Conservation (phyloP, 1,139 yeast genomes). For the Zygosaccharomyces pseudobailii region DNA sequence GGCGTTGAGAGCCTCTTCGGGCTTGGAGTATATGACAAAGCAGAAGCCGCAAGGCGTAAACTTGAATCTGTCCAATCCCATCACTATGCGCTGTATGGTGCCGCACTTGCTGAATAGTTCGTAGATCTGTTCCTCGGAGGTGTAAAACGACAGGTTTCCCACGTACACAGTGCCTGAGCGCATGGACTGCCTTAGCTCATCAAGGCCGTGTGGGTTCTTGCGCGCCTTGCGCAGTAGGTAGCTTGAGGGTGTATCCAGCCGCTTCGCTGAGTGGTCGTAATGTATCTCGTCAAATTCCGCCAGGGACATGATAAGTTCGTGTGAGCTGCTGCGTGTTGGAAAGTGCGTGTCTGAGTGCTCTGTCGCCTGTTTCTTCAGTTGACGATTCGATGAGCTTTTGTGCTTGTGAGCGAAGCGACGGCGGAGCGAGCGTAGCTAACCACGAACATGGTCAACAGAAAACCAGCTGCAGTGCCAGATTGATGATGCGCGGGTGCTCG, state of each 20-base stretch:
- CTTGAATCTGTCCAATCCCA: conserved; percentile 89
- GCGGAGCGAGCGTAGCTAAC: conserved; percentile 46
- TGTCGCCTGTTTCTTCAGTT: not conserved
- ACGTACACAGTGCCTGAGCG: conserved; percentile 75
- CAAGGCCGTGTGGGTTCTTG: conserved; percentile 42
- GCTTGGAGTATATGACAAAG: conserved; percentile 69
- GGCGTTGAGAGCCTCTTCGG: conserved; percentile 71
- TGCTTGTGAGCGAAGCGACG: conserved; percentile 16
- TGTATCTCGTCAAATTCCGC: conserved; percentile 40
- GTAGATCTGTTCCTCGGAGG: conserved; percentile 89
- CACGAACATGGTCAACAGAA: conserved; percentile 29
- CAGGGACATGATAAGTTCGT: conserved; percentile 27
- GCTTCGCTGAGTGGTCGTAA: conserved; percentile 49
- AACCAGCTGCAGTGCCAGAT: too few species aligned
- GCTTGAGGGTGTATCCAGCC: conserved; percentile 74
- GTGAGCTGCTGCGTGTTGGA: conserved; percentile 28
- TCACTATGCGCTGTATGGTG: conserved; percentile 66
- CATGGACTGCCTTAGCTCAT: conserved; percentile 59
- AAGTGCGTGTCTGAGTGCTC: conserved; percentile 61
- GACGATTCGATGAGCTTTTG: conserved; percentile 1
- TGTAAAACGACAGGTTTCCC: conserved; percentile 79
- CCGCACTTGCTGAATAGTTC: conserved; percentile 84
- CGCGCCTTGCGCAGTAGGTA: conserved; percentile 74
- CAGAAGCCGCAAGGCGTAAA: conserved; percentile 96
- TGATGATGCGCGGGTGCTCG: too few species aligned